Base-by-base conservation (phyloP, 495 filamentous ascomycete species). In the Parathielavia hyrcaniae region DNA sequence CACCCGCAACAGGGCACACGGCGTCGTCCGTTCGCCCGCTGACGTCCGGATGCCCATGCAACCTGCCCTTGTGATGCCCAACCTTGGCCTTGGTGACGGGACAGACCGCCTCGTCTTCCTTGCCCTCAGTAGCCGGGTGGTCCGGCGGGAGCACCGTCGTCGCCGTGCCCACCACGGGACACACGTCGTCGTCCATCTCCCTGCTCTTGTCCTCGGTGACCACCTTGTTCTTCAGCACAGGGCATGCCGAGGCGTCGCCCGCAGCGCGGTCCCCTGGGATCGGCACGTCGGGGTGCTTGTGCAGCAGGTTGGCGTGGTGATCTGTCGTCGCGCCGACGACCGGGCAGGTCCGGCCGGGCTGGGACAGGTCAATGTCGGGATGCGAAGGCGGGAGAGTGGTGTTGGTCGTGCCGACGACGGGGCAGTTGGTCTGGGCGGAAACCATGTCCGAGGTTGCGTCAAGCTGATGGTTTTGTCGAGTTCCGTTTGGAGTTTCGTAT, bases 11-110 rank as follows among this genome's bases (percentile, higher is more conserved):
- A 13, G 75, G 75, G 44, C 72, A 78, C 2, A 77, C 71, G 17
- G 71, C 70, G 1, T 64, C 67, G 4, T 62, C 57, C 9, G 59
- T 54, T 5, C 64, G 69, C 0, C 55, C 47, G 22, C 46, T 53
- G 41, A 77, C 60, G 20, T 62, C 67, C 10, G 75, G 75, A 50
- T 77, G 75, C 7, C 58, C 70, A 32, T 64, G 41, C n/a, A 78
- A 62, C 57, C 68, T 74, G 35, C 73, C 74, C 64, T 75, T 73
- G 55, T 77, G 75, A 48, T 77, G 75, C 13, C 71, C 75, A 1
- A 77, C 70, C 55, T 65, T 67, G 39, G 75, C 75, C 66, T 77
- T 77, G 26, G 77, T 79, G 43, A 81, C 69, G 7, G 77, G 77
- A 60, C 79, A 81, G 49, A 73, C 72, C 23, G 62, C 71, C 12